phyloP scores from a whole-genome alignment of 306 rosid genomes.

The Dalbergia cochinchinensis region DNA sequence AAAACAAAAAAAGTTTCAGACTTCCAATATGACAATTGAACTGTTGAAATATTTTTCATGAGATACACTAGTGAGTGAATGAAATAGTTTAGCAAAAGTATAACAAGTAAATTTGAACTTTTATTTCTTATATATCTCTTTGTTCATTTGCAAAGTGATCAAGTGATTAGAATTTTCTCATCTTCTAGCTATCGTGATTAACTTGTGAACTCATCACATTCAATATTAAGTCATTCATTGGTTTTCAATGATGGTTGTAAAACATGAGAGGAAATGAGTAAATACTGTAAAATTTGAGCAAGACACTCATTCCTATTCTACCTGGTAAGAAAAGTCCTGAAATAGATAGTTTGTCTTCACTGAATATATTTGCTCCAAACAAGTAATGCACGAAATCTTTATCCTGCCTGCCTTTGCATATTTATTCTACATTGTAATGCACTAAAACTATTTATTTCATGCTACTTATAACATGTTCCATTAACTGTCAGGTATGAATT shows the following conservation, averaged over 20 bases:
- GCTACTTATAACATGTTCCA: background rate
- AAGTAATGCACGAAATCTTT: background rate
- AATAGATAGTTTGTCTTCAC: background rate
- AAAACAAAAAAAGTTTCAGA: background rate
- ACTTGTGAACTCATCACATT: background rate
- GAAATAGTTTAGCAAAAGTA: no score
- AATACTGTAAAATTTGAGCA: background rate
- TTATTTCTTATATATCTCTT: background rate
- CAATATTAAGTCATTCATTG: background rate
- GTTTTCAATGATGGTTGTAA: background rate
- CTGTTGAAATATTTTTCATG: no score
- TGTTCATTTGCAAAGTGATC: background rate
- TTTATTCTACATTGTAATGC: background rate
- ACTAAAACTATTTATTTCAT: background rate
- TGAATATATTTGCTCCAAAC: background rate
- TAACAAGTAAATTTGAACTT: no score
- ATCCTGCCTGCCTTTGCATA: background rate
- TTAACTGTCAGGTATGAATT: constrained; percentile 46
- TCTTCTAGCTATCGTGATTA: background rate
- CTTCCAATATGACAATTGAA: background rate
- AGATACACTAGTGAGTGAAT: no score
- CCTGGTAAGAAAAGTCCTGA: background rate
- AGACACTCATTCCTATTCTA: background rate
- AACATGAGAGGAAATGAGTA: background rate
- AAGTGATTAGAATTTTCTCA: background rate